These are phyloP conservation scores for Nyssa sinensis DNA, from an alignment of 148 eudicot species.

Conservation along the genomic window DNA sequence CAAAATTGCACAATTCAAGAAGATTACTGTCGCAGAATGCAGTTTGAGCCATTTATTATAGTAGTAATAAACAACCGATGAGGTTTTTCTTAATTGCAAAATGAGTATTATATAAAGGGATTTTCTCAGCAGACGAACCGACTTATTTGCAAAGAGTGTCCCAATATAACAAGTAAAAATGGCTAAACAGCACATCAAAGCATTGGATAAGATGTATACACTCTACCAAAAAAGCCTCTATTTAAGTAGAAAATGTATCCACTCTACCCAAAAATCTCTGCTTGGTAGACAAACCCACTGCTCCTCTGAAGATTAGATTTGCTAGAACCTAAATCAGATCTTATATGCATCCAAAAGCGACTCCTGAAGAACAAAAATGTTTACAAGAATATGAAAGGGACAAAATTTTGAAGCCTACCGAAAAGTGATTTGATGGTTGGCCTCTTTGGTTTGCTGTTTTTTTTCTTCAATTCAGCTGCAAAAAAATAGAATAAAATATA, in stretches of 20 bases:
- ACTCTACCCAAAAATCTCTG: neutral
- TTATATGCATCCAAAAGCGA: neutral
- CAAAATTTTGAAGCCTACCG: constrained; percentile 44
- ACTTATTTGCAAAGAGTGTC: neutral
- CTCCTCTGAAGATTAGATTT: neutral
- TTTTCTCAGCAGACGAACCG: neutral
- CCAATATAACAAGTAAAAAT: neutral
- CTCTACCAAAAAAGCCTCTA: neutral
- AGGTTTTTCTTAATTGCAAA: neutral
- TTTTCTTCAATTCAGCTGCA: constrained; percentile 98
- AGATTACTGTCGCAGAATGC: neutral
- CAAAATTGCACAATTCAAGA: neutral
- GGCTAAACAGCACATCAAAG: neutral
- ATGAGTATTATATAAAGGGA: neutral
- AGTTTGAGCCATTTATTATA: neutral
- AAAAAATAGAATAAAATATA: constrained; percentile 9
- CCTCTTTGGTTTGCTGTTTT: constrained; percentile 72
- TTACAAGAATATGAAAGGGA: constrained; percentile 7
- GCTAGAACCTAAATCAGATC: neutral
- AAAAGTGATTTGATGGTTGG: constrained; percentile 92
- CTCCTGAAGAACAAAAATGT: neutral
- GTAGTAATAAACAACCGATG: neutral
- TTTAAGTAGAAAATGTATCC: too few relatives aligned
- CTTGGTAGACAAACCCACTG: neutral
- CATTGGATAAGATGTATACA: neutral